Base-by-base conservation (phyloP, 768 basidiomycete genomes). In the Auricularia heimuer region DNA sequence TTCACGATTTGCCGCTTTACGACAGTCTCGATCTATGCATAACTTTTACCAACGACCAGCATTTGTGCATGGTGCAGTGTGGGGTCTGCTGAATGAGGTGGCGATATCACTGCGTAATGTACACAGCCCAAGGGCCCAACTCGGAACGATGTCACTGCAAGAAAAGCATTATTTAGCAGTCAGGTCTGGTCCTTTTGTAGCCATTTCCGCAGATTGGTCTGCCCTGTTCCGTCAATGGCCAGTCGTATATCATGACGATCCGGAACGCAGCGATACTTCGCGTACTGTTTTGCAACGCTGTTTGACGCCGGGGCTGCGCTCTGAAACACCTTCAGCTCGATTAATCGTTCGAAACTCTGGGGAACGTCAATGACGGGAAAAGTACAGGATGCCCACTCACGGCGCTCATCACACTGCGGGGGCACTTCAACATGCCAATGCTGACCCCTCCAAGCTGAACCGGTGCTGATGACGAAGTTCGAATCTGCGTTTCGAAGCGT, bases 131-230 rank as follows among this genome's bases (percentile, higher is more conserved):
- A 16, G 1, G 11, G 18, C 47, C 47, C 18, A 42, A 42, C 7
- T 42, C 39, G 8, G 39, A 42, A 42, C 39, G 47, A 51, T 18
- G 47, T 51, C 47, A 51, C 39, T 1, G 39, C 1, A 51, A 51
- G 11, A 18, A 16, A 18, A 51, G 21, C 6, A 51, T 11, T 11
- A 51, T 6, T 12, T 21, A 4, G 47, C 21, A 18, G 11, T 21
- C 21, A 51, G 1, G 47, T 51, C 47, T 51, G 47, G 47, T 51
- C 47, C 47, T 85, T 89, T 62, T 75, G 83, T 63, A 92, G 77
- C 92, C 92, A 93, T 72, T 89, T 90, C 72, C 83, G 89, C 64
- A 94, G 74, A 68, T 81, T 88, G 11, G 85, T 83, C 69, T 90
- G 87, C 2, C 86, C 86, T 56, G 79, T 79, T 69, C 75, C 82